phyloP scores from a whole-genome alignment of 495 filamentous ascomycete genomes.

The Tuber melanosporum region DNA sequence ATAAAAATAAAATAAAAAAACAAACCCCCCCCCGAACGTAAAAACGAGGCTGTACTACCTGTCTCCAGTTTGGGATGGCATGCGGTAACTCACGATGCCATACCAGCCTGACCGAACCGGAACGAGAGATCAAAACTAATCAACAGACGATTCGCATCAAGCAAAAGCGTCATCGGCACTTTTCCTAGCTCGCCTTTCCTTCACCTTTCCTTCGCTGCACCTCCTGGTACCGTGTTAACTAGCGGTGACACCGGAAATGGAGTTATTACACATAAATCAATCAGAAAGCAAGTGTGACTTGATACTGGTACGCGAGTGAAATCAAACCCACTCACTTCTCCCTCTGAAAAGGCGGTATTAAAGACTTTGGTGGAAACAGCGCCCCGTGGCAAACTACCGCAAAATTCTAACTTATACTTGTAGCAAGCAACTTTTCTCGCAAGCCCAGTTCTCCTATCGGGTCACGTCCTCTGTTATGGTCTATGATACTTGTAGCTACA shows the following conservation, averaged over 20 bases:
- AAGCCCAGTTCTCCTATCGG: neutral
- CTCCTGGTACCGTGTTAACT: neutral
- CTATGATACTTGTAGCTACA: neutral
- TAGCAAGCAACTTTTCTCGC: neutral
- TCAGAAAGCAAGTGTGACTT: neutral
- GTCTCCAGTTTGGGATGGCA: neutral
- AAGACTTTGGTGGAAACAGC: neutral
- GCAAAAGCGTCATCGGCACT: constrained; percentile 33
- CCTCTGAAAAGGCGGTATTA: neutral
- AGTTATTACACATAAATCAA: neutral
- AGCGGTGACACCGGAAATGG: neutral
- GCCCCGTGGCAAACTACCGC: neutral
- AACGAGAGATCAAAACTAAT: neutral
- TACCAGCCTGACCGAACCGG: neutral
- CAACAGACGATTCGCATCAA: neutral
- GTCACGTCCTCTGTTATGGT: neutral
- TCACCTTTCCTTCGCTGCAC: neutral
- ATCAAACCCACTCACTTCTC: neutral
- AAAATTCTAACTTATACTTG: neutral
- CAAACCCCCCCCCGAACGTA: neutral
- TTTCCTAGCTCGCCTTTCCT: constrained; percentile 25
- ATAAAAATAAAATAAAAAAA: neutral
- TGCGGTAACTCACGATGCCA: neutral
- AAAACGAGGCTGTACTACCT: neutral
- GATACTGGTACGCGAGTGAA: neutral